Conservation (phyloP, 306 rosid genomes). For the Nissolia schottii region DNA sequence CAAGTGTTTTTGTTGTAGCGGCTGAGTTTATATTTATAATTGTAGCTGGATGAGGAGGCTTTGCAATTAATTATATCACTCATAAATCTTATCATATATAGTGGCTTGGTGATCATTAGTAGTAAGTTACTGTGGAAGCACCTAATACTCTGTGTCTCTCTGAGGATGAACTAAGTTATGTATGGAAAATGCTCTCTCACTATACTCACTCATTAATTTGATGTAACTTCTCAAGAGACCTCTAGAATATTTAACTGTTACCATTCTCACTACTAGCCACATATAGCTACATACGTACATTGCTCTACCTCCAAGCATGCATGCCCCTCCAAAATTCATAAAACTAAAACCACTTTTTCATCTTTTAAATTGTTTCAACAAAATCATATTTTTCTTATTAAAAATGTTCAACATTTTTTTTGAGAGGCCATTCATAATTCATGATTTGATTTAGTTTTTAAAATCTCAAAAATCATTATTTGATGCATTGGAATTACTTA, state of each 20-base stretch:
- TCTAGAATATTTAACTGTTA: background rate
- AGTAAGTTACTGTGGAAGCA: too few species aligned
- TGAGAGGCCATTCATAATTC: background rate
- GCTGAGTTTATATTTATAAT: too few species aligned
- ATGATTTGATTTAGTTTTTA: too few species aligned
- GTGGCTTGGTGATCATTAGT: background rate
- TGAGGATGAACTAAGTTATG: background rate
- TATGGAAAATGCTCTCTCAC: background rate
- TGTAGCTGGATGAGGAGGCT: background rate
- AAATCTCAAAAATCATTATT: too few species aligned
- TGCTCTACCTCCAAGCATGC: too few species aligned
- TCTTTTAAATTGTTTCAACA: background rate
- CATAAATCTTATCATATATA: too few species aligned
- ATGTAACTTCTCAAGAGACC: background rate
- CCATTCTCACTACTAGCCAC: background rate
- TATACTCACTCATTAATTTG: background rate
- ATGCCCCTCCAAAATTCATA: too few species aligned
- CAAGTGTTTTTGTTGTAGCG: too few species aligned
- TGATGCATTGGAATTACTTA: too few species aligned
- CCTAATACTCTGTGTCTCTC: too few species aligned
- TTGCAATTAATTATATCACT: too few species aligned
- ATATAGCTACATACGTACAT: too few species aligned
- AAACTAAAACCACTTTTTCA: background rate
- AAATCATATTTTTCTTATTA: background rate
- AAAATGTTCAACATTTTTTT: background rate